A percentile compares a stretch with the other conserved stretches of the same genome.
Conservation (phyloP, 2,329 filamentous ascomycete species). For the Immersiporthe knoxdaviesiana region DNA sequence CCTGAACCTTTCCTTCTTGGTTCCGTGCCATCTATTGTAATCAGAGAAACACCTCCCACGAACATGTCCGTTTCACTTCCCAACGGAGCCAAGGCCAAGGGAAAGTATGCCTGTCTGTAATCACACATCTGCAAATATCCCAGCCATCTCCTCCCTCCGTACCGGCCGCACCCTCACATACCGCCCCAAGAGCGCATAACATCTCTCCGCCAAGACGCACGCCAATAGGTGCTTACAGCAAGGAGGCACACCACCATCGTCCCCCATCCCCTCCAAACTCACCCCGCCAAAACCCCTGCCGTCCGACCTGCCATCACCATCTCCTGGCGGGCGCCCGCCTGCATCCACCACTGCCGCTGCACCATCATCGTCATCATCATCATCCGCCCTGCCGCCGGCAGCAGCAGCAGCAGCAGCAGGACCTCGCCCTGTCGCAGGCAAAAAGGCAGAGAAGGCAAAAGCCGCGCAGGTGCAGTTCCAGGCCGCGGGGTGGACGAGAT, state of each 20-base stretch:
- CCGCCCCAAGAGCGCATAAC: constrained; percentile 57
- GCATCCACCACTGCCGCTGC: constrained; percentile 15
- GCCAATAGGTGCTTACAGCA: constrained; percentile 91
- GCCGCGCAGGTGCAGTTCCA: constrained; percentile 93
- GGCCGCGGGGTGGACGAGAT: constrained; percentile 72
- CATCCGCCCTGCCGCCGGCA: constrained; percentile 1
- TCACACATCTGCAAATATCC: constrained; percentile 59
- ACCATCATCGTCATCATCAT: no score
- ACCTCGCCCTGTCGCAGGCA: constrained; percentile 34
- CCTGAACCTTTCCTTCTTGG: background rate
- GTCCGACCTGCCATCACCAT: constrained; percentile 15
- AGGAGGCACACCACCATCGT: constrained; percentile 46
- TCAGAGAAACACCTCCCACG: background rate
- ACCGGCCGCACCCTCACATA: constrained; percentile 60
- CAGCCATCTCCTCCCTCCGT: constrained; percentile 70
- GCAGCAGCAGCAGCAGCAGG: background rate
- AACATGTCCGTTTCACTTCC: background rate
- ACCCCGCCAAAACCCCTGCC: constrained; percentile 54
- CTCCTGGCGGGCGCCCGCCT: background rate
- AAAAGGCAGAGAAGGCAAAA: constrained; percentile 76
- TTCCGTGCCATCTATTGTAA: background rate
- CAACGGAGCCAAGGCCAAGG: background rate
- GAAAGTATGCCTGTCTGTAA: background rate
- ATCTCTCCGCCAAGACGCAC: constrained; percentile 73
- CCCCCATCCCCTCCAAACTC: constrained; percentile 41